These are phyloP conservation scores for Claviceps fusiformis DNA, from an alignment of 2,329 filamentous ascomycete genomes.

Conservation along the genomic window DNA sequence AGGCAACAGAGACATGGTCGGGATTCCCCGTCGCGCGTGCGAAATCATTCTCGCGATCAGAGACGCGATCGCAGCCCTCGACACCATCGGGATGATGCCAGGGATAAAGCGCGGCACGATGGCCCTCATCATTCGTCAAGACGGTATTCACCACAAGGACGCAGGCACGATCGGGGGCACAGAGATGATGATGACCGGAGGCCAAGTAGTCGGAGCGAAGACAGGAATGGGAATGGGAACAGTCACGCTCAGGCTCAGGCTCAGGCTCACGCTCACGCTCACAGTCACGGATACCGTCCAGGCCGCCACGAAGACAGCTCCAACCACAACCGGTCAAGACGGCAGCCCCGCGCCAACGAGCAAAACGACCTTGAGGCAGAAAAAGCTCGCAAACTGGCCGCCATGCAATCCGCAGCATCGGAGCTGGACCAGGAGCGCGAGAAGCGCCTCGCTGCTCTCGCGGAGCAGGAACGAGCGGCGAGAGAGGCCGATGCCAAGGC, in stretches of 20 bases:
- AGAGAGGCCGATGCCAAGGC: constrained; percentile 54
- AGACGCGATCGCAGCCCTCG: neutral
- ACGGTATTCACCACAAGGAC: constrained; percentile 4
- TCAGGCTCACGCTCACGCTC: too few relatives aligned
- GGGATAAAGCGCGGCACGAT: neutral
- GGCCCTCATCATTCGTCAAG: neutral
- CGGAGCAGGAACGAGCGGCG: constrained; percentile 48
- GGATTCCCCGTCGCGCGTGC: constrained; percentile 8
- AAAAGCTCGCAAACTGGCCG: constrained; percentile 52
- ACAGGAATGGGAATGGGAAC: neutral
- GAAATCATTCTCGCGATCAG: constrained; percentile 10
- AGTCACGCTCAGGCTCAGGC: too few relatives aligned
- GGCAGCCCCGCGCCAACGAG: neutral
- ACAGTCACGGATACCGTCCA: neutral
- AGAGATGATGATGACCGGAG: neutral
- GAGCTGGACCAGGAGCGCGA: constrained; percentile 59
- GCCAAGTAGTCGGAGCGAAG: neutral
- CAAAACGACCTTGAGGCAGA: constrained; percentile 37
- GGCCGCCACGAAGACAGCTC: constrained; percentile 10
- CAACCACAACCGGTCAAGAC: neutral
- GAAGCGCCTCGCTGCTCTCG: constrained; percentile 52
- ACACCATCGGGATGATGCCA: neutral
- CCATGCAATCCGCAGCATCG: constrained; percentile 58
- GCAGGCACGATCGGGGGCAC: constrained; percentile 6
- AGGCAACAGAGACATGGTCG: constrained; percentile 11